Conservation (phyloP, 441 rosid species). For the Viola pubescens region DNA sequence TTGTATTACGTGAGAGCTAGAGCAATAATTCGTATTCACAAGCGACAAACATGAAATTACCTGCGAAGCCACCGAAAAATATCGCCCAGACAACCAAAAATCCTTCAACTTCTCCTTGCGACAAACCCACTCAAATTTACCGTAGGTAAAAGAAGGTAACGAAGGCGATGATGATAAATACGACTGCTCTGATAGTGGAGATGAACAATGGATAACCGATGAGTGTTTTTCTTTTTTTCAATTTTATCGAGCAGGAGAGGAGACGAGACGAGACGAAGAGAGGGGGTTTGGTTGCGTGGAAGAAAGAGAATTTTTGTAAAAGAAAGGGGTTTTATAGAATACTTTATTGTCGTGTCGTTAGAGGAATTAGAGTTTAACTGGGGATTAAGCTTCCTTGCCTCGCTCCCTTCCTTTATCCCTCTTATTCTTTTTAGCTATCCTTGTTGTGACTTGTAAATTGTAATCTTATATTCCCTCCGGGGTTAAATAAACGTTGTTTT, state of each 20-base stretch:
- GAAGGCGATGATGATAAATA: neutral
- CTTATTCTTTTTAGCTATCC: no score
- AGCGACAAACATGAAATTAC: conserved; percentile 23
- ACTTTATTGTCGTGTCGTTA: no score
- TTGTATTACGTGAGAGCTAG: neutral
- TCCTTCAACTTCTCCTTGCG: no score
- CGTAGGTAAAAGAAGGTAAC: neutral
- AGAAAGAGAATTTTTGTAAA: conserved; percentile 22
- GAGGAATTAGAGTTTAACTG: no score
- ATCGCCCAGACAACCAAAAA: neutral
- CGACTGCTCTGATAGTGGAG: neutral
- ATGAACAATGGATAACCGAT: neutral
- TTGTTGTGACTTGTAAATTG: no score
- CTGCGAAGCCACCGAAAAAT: conserved; percentile 25
- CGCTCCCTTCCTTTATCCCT: no score
- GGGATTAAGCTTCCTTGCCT: no score
- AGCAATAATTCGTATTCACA: conserved; percentile 9
- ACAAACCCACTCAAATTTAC: neutral
- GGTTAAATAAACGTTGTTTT: no score
- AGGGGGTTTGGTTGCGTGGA: conserved; percentile 37
- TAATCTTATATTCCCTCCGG: no score
- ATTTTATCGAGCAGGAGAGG: no score
- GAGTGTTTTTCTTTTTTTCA: neutral
- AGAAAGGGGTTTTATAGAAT: no score
- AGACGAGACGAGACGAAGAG: conserved; percentile 4